Evolutionary conservation across 495 filamentous ascomycete genomes (phyloP).

Genomic region (Trichoderma virens): DNA sequence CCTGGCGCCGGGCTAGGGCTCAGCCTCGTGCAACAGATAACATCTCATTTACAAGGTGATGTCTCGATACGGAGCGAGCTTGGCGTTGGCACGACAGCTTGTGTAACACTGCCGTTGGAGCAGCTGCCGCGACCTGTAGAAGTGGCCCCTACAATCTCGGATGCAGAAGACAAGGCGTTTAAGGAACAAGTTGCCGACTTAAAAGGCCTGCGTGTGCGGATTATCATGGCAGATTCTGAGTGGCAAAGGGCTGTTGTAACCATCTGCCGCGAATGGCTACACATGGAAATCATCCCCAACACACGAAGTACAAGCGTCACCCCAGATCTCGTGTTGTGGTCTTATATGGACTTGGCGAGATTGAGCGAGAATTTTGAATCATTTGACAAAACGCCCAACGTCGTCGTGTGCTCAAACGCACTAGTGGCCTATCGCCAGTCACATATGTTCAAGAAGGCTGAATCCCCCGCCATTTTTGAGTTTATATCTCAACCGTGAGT

Average conservation of each 20-base stretch:
- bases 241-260: not conserved
- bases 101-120: constrained; percentile 39
- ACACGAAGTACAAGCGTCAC: not conserved
- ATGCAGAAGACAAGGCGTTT: constrained; percentile 18
- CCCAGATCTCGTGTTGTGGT: constrained; percentile 19
- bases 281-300: constrained; percentile 19
- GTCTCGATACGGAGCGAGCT: constrained; percentile 46
- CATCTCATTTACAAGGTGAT: constrained; percentile 49
- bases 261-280: constrained; percentile 22
- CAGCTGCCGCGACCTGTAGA: constrained; percentile 1
- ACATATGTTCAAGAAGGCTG: constrained; percentile 13
- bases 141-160: not conserved
- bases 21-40: constrained; percentile 61
- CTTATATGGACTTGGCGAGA: not conserved
- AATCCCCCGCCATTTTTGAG: constrained; percentile 18
- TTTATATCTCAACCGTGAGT: constrained; percentile 27
- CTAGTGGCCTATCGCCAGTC: constrained; percentile 20
- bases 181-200: constrained; percentile 26
- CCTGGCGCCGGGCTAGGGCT: constrained; percentile 65
- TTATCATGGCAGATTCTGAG: constrained; percentile 26
- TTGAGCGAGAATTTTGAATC: not conserved
- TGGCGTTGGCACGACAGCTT: constrained; percentile 52
- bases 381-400: constrained; percentile 9
- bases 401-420: constrained; percentile 20
- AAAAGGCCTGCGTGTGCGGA: constrained; percentile 24